Percentiles rank a stretch among this genome's conserved stretches.
Conservation (phyloP, 345 rosid genomes). For the Schrenkiella parvula region DNA sequence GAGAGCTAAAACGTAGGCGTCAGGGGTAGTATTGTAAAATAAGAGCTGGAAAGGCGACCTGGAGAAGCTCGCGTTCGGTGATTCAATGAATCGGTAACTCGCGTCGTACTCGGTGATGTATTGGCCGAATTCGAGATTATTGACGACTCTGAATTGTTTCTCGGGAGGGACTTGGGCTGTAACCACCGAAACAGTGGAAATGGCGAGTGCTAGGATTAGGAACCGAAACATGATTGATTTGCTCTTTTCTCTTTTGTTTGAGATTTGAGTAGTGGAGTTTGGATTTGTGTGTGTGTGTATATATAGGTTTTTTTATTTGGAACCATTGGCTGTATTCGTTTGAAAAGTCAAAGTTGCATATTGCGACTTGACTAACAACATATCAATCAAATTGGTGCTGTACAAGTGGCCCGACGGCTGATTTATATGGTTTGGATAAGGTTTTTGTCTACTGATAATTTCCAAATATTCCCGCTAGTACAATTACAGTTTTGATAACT, state of each 20-base stretch:
- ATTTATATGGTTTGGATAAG: slow-evolving; percentile 13
- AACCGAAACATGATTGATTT: slow-evolving; percentile 13
- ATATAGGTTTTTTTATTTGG: background rate
- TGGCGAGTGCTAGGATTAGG: background rate
- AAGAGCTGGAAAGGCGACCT: slow-evolving; percentile 38
- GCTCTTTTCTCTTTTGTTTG: background rate
- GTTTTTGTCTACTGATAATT: background rate
- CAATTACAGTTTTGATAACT: background rate
- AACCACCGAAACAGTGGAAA: slow-evolving; percentile 10
- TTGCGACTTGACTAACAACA: slow-evolving; percentile 10
- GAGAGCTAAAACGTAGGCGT: slow-evolving; percentile 48
- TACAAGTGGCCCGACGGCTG: background rate
- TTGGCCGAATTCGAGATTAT: slow-evolving; percentile 31
- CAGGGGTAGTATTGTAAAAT: slow-evolving; percentile 57
- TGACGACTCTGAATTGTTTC: slow-evolving; percentile 25
- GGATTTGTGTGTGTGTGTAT: background rate
- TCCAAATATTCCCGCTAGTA: background rate
- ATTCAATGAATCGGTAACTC: slow-evolving; percentile 19
- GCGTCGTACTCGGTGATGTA: slow-evolving; percentile 34
- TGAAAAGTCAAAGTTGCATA: slow-evolving; percentile 25
- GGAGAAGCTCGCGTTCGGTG: slow-evolving; percentile 29
- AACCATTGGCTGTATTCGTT: slow-evolving; percentile 3
- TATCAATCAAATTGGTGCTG: background rate
- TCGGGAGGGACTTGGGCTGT: slow-evolving; percentile 33
- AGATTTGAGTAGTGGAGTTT: background rate